These are phyloP conservation scores for Chaetomium sp. DNA, from an alignment of 2,329 filamentous ascomycete genomes.

Conservation along the genomic window DNA sequence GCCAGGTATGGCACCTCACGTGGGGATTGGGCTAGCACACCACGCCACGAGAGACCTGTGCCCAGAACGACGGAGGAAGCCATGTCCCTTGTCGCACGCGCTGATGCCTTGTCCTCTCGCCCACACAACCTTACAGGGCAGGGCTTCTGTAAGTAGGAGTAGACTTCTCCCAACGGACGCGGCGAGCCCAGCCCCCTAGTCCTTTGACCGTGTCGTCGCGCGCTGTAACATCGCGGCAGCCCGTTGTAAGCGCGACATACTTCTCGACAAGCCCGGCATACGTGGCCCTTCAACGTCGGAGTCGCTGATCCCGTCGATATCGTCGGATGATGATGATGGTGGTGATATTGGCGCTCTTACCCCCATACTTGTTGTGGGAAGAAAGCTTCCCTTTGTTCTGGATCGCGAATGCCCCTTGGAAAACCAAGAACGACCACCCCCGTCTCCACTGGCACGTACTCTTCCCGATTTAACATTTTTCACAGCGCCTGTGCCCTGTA, in stretches of 20 bases:
- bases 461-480: background rate
- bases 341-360: background rate
- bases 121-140: background rate
- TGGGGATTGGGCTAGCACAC: no score
- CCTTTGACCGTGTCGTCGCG: constrained; percentile 12
- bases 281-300: constrained; percentile 3
- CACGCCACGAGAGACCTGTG: no score
- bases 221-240: constrained; percentile 20
- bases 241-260: constrained; percentile 17
- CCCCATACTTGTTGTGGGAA: background rate
- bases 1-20: no score
- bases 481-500: background rate
- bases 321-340: background rate
- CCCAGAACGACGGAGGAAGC: no score
- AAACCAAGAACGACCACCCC: background rate
- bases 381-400: background rate
- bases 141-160: background rate
- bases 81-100: no score
- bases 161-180: background rate
- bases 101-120: no score
- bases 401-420: background rate
- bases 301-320: constrained; percentile 10
- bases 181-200: constrained; percentile 8
- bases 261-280: constrained; percentile 11
- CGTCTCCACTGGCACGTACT: background rate